Evolutionary conservation across 2,329 filamentous ascomycete species (phyloP), one percentile per base, ranked within the genome.

Genomic region (Dendryphion nanum): DNA sequence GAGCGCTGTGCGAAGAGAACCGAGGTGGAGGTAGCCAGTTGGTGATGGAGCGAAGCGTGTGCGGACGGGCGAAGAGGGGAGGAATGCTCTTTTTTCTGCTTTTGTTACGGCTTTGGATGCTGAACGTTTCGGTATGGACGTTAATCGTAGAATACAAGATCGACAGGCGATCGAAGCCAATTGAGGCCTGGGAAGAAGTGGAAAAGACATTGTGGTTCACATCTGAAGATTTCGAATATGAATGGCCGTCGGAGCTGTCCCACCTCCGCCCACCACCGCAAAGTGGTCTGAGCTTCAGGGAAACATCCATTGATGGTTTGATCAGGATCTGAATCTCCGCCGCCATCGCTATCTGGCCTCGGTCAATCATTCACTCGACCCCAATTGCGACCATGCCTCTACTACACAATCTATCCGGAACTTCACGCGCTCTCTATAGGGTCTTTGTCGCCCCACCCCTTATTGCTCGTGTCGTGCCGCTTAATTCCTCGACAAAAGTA

Each of bases 21-120:
- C 93, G 10, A 98, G 74, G 67, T 98, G 93, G 17, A 98, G 76
- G 55, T 91, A 90, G 1, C 93, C 93, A 0, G 93, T 98, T 0
- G 93, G 93, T 2, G 93, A 97, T 1, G 93, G 93, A 1, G 94
- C 93, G 66, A 98, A 98, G 32, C 93, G 83, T 14, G 93, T 88
- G 63, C 88, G 76, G 33, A 61, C 61, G 15, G 62, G 60, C 13
- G 38, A 42, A 10, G 51, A 41, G 4, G 61, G 59, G 16, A 64
- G 50, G n/a, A 51, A 38, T n/a, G 45, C 33, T 30, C 45, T 45
- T 21, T 49, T 44, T 13, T 41, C 39, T 4, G 33, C 31, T 29
- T 43, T 45, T 13, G 42, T 40, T 7, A 41, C 19, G n/a, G 42
- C 35, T 4, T 48, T 49, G 2, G 50, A 52, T 19, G 48, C 45